phyloP scores from a whole-genome alignment of 208 protist species.

The Naegleria fowleri region DNA sequence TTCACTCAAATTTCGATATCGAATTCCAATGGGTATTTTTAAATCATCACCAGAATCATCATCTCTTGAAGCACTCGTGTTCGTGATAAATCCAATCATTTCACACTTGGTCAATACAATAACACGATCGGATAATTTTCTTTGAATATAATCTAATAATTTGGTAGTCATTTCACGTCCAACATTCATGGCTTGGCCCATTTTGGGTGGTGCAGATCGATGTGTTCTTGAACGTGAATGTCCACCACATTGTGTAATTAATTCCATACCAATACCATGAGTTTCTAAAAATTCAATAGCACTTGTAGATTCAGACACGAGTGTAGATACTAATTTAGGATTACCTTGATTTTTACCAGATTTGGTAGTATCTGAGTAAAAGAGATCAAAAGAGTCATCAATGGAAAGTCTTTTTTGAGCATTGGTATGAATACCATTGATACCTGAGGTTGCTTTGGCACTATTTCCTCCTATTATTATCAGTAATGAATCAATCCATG shows the following conservation, averaged over 20 bases:
- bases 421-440: constrained; percentile 68
- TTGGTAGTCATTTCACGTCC: constrained; percentile 15
- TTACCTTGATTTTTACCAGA: background rate
- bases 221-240: constrained; percentile 70
- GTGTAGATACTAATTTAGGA: constrained; percentile 46
- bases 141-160: constrained; percentile 22
- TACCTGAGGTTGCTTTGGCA: constrained; percentile 82
- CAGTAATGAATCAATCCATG: constrained; percentile 48
- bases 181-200: background rate
- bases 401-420: constrained; percentile 58
- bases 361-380: constrained; percentile 42
- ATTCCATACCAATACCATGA: constrained; percentile 59
- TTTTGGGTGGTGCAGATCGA: constrained; percentile 35
- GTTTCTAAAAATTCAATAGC: constrained; percentile 63
- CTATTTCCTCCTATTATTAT: constrained; percentile 50
- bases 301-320: constrained; percentile 56
- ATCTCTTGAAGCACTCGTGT: constrained; percentile 62
- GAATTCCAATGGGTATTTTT: constrained; percentile 29
- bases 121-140: constrained; percentile 31
- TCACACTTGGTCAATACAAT: background rate
- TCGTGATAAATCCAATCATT: background rate
- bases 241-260: constrained; percentile 66
- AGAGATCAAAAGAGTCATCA: constrained; percentile 55
- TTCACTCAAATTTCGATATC: constrained; percentile 43
- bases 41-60: constrained; percentile 43